Percentiles rank a stretch among this genome's conserved stretches.
Evolutionary conservation across 192 early-diverging fungal species (phyloP).

Genomic region (Chytriomyces sp.): DNA sequence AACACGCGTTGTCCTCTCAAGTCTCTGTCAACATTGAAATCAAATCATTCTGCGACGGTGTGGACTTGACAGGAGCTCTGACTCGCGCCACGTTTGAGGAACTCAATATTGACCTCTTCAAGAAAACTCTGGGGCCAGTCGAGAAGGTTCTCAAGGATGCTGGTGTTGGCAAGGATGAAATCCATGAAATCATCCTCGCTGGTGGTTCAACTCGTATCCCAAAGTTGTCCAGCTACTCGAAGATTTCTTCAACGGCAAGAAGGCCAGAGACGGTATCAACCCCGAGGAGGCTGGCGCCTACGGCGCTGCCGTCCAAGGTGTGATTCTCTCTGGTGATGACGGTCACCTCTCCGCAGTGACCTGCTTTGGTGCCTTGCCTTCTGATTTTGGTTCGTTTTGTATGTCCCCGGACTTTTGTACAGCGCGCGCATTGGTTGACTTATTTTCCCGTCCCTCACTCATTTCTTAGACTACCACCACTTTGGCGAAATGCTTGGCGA

Average conservation of each 20-base stretch:
- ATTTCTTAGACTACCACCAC: too few species aligned
- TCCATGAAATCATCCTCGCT: constrained; percentile 94
- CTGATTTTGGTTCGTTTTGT: too few species aligned
- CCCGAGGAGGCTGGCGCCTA: constrained; percentile 98
- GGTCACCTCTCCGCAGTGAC: too few species aligned
- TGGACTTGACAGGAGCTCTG: constrained; percentile 88
- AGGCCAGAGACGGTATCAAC: constrained; percentile 94
- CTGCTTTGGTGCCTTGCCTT: too few species aligned
- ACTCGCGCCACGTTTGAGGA: constrained; percentile 97
- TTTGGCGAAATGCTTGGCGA: too few species aligned
- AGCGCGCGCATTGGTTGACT: too few species aligned
- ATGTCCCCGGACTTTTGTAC: too few species aligned
- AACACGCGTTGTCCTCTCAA: constrained; percentile 90
- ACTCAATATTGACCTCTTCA: constrained; percentile 89
- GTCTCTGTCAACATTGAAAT: constrained; percentile 89
- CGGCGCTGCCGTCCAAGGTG: constrained; percentile 95
- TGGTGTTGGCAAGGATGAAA: constrained; percentile 76
- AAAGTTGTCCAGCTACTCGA: constrained; percentile 90
- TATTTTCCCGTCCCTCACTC: too few species aligned
- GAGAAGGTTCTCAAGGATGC: constrained; percentile 91
- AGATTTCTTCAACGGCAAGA: constrained; percentile 89
- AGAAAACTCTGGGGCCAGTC: constrained; percentile 88
- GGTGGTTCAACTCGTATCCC: constrained; percentile 98
- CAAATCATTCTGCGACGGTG: constrained; percentile 83
- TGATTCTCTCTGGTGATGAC: too few species aligned